These are phyloP conservation scores for Aegilops bicornis DNA, from an alignment of 176 grass and related monocot genomes.

Conservation along the genomic window DNA sequence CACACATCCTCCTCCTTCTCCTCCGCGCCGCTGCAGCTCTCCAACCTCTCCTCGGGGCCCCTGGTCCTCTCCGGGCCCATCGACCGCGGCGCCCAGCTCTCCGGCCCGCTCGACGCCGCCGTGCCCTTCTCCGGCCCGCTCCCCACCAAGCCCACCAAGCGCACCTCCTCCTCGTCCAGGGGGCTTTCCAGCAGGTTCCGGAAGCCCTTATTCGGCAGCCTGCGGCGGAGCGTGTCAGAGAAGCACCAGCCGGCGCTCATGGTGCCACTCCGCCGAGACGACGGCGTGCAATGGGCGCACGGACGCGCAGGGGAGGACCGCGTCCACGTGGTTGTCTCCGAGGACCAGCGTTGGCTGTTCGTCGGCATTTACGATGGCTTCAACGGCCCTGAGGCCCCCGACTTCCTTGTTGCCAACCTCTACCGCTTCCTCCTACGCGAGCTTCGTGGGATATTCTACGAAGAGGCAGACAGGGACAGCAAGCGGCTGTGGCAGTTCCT, in stretches of 20 bases:
- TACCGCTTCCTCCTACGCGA: slow-evolving; percentile 66
- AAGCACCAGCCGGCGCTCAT: slow-evolving; percentile 60
- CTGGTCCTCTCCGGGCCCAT: slow-evolving; percentile 70
- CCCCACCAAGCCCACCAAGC: slow-evolving; percentile 43
- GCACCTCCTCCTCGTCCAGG: slow-evolving; percentile 33
- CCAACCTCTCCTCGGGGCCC: slow-evolving; percentile 46
- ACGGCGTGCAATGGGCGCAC: slow-evolving; percentile 90
- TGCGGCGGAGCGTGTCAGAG: slow-evolving; percentile 62
- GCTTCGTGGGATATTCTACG: slow-evolving; percentile 81
- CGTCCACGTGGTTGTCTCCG: slow-evolving; percentile 80
- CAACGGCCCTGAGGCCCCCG: slow-evolving; percentile 86
- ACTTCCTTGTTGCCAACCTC: slow-evolving; percentile 83
- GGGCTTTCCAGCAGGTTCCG: slow-evolving; percentile 51
- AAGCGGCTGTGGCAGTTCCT: slow-evolving; percentile 81
- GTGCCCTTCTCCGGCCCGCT: slow-evolving; percentile 81
- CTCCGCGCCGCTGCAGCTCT: slow-evolving; percentile 68
- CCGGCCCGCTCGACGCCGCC: slow-evolving; percentile 65
- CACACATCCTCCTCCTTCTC: slow-evolving; percentile 68
- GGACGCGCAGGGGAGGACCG: slow-evolving; percentile 86
- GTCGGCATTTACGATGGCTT: slow-evolving; percentile 97
- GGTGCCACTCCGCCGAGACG: slow-evolving; percentile 51
- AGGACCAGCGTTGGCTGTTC: slow-evolving; percentile 93
- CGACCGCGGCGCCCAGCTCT: slow-evolving; percentile 66
- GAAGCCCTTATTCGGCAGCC: slow-evolving; percentile 55
- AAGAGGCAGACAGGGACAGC: slow-evolving; percentile 23